These are phyloP conservation scores for Pulveroboletus frians DNA, from an alignment of 768 basidiomycete species.

Conservation along the genomic window DNA sequence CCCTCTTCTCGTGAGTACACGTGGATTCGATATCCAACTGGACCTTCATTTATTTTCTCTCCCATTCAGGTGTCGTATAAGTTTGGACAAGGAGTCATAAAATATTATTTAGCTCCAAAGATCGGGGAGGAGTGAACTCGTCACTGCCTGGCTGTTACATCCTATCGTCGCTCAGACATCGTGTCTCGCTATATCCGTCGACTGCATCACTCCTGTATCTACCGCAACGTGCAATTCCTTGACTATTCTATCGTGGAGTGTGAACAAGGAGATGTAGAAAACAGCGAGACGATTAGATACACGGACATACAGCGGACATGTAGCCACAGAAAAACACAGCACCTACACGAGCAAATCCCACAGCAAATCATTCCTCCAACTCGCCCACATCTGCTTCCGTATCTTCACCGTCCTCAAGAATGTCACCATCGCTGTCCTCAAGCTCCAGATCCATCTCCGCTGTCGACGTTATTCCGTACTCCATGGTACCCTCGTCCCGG, in stretches of 20 bases:
- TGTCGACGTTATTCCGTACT: neutral
- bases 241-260: neutral
- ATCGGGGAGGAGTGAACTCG: conserved; percentile 70
- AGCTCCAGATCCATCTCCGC: neutral
- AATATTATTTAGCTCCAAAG: conserved; percentile 96
- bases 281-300: conserved; percentile 3
- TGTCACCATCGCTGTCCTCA: conserved; percentile 1
- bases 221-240: neutral
- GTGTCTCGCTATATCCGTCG: conserved; percentile 12
- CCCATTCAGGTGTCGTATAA: conserved; percentile 71
- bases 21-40: neutral
- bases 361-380: conserved; percentile 7
- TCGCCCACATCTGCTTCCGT: conserved; percentile 7
- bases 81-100: conserved; percentile 83
- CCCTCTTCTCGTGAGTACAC: conserved; percentile 65
- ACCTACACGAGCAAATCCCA: conserved; percentile 2
- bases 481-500: conserved; percentile 10
- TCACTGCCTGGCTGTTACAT: conserved; percentile 3
- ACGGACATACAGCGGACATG: neutral
- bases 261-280: conserved; percentile 2
- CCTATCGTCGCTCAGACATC: conserved; percentile 6
- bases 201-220: conserved; percentile 14
- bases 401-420: conserved; percentile 7
- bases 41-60: neutral
- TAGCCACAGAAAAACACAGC: conserved; percentile 11